phyloP scores from a whole-genome alignment of 768 basidiomycete species.

The Daedaleopsis sinensis region DNA sequence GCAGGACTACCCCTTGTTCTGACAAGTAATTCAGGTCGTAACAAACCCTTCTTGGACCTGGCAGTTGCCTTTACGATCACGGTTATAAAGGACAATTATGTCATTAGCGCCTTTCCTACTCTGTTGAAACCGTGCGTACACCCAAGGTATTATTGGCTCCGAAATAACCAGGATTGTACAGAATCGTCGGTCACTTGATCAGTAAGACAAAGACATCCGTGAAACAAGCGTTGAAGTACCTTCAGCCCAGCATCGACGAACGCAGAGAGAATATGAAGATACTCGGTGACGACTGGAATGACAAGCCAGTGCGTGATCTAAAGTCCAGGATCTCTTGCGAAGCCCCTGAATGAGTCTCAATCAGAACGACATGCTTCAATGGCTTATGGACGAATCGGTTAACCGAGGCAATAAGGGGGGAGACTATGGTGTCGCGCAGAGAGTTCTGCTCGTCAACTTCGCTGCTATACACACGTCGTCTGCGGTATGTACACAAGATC shows the following conservation, averaged over 20 bases:
- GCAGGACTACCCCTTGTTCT: background rate
- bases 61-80: constrained; percentile 34
- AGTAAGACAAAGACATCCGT: constrained; percentile 13
- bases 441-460: constrained; percentile 39
- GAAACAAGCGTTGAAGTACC: constrained; percentile 3
- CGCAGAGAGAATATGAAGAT: constrained; percentile 19
- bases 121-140: background rate
- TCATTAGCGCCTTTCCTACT: constrained; percentile 36
- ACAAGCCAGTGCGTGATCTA: constrained; percentile 31
- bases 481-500: constrained; percentile 24
- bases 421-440: background rate
- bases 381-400: background rate
- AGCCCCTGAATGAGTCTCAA: background rate
- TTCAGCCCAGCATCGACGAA: constrained; percentile 22
- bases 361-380: constrained; percentile 38
- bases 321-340: too few species aligned
- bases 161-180: background rate
- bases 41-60: constrained; percentile 29
- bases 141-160: background rate
- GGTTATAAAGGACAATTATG: constrained; percentile 26
- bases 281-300: constrained; percentile 18
- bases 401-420: too few species aligned
- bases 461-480: constrained; percentile 39
- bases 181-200: constrained; percentile 6
- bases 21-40: constrained; percentile 23